Evolutionary conservation across 2,329 filamentous ascomycete species (phyloP).

Genomic region (Chrysoporthe austroafricana): DNA sequence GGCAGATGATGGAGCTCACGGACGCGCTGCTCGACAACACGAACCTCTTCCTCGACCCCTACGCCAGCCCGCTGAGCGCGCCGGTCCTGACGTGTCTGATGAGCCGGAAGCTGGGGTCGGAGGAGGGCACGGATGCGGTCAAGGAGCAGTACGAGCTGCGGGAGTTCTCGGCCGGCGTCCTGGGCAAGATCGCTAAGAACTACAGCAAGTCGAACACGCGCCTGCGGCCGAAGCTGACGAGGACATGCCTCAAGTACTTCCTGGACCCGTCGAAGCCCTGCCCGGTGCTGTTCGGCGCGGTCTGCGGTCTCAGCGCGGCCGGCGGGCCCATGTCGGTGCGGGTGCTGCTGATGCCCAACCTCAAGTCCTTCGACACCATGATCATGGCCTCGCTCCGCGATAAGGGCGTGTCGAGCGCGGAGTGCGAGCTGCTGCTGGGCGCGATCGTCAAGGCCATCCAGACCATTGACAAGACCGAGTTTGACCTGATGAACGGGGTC

Average conservation of each 20-base stretch:
- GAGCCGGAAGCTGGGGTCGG: slow-evolving; percentile 74
- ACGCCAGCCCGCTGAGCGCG: slow-evolving; percentile 71
- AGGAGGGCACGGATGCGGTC: slow-evolving; percentile 55
- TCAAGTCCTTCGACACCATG: slow-evolving; percentile 56
- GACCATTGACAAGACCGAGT: slow-evolving; percentile 44
- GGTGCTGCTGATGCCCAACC: slow-evolving; percentile 58
- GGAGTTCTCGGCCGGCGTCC: slow-evolving; percentile 80
- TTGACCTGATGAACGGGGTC: slow-evolving; percentile 44
- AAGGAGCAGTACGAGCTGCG: slow-evolving; percentile 78
- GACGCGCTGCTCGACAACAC: slow-evolving; percentile 84
- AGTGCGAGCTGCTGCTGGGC: slow-evolving; percentile 60
- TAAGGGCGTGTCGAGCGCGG: slow-evolving; percentile 45
- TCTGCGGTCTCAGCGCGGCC: slow-evolving; percentile 77
- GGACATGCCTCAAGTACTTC: slow-evolving; percentile 92
- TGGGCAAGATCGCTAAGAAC: slow-evolving; percentile 78
- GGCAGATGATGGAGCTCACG: slow-evolving; percentile 90
- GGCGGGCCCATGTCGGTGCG: slow-evolving; percentile 67
- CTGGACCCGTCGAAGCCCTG: slow-evolving; percentile 84
- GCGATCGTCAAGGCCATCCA: slow-evolving; percentile 59
- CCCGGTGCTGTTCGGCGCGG: slow-evolving; percentile 85
- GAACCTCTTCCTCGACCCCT: slow-evolving; percentile 72
- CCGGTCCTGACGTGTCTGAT: slow-evolving; percentile 91
- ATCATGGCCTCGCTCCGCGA: slow-evolving; percentile 59
- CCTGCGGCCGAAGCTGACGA: slow-evolving; percentile 83
- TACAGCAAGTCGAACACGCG: slow-evolving; percentile 81